Base-by-base conservation (phyloP, 306 rosid species). In the Trifolium fragiferum region DNA sequence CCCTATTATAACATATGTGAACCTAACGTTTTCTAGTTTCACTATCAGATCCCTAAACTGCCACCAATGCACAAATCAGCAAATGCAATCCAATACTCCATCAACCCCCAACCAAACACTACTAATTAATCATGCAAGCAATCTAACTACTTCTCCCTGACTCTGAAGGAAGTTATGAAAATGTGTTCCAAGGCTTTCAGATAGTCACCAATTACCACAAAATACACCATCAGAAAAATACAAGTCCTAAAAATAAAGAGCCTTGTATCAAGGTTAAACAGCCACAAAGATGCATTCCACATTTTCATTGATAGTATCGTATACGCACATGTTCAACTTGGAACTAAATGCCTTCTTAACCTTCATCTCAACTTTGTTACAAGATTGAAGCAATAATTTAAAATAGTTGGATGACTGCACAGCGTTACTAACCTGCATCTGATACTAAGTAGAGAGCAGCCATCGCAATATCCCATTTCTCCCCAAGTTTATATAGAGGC, bases 401-500 rank as follows among this genome's bases (percentile, higher is more conserved):
- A 33, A 72, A 50, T 44, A 72, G 25, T 19, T 16, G 62, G 40
- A 63, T 16, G 51, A 75, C 65, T 5, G 57, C 62, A 44, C 8
- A 67, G 78, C 32, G 68, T 53, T 16, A 75, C 82, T 15, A 79
- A 93, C 98, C 98, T 85, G 98, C 96, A 84, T 88, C 94, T 23
- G 98, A 91, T 65, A 73, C 84, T 70, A 93, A 91, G 84, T 76
- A 93, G 65, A 93, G 80, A 54, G 96, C 96, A 66, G 98, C 84
- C 97, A 93, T 93, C 19, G 96, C 98, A 82, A 93, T 88, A 79
- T 93, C 97, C 98, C 98, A 93, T 66, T 88, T 91, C 83, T 93
- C 98, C 63, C 98, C 98, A 50, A 85, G 8, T 81, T 84, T 91
- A 79, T 49, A 89, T 46, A 90, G 70, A 35, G 98, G 96, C 89